Evolutionary conservation across 2,329 filamentous ascomycete species (phyloP).

Genomic region (Verticillium isaacii): DNA sequence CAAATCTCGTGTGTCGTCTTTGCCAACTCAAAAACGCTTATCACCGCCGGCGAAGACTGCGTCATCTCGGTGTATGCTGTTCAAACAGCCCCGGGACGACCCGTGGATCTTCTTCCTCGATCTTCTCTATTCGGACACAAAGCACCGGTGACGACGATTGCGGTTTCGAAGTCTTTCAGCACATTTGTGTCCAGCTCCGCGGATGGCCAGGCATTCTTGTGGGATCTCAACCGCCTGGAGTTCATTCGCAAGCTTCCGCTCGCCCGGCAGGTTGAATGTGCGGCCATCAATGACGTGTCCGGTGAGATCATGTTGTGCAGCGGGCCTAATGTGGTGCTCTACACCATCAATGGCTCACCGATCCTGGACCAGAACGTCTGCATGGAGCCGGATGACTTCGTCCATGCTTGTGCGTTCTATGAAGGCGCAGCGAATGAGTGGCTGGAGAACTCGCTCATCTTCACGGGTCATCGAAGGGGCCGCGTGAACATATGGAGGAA

Average conservation of each 20-base stretch:
- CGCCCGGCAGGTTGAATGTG: conserved; percentile 61
- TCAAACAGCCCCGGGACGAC: conserved; percentile 55
- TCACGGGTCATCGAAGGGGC: conserved; percentile 82
- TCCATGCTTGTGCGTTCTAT: conserved; percentile 85
- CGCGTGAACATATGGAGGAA: conserved; percentile 75
- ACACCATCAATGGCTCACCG: conserved; percentile 81
- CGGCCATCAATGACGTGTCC: conserved; percentile 82
- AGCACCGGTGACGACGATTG: conserved; percentile 73
- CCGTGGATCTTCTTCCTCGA: conserved; percentile 72
- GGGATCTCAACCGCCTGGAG: conserved; percentile 88
- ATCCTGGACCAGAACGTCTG: conserved; percentile 81
- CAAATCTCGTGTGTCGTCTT: conserved; percentile 81
- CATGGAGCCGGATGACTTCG: conserved; percentile 63
- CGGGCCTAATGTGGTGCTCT: conserved; percentile 69
- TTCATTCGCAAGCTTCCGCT: conserved; percentile 73
- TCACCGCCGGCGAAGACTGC: conserved; percentile 90
- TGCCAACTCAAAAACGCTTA: conserved; percentile 82
- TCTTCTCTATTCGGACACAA: conserved; percentile 89
- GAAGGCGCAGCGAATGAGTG: conserved; percentile 88
- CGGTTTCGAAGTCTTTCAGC: conserved; percentile 83
- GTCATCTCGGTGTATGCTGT: conserved; percentile 83
- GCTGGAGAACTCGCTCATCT: conserved; percentile 79
- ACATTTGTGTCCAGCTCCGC: conserved; percentile 78
- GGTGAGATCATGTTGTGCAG: conserved; percentile 86
- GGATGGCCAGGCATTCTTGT: conserved; percentile 80